Evolutionary conservation across 257 asterid species (phyloP).

Genomic region (Marsdenia floribunda): DNA sequence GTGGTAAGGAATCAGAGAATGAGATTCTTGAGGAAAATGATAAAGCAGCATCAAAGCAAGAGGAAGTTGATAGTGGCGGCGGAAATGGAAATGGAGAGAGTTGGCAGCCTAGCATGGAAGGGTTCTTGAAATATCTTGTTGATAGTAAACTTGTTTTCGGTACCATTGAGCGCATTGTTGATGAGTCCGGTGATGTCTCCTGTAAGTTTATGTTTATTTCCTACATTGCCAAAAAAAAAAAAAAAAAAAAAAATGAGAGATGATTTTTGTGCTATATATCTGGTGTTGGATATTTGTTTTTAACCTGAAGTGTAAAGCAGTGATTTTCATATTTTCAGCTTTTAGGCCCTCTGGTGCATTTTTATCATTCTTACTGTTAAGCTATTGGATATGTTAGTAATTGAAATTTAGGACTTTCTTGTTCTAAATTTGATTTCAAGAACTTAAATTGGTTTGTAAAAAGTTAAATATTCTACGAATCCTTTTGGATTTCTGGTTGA

Average conservation of each 20-base stretch:
- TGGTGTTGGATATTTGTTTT: not conserved
- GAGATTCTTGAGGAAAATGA: conserved; percentile 17
- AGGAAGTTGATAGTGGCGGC: conserved; percentile 11
- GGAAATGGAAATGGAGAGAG: conserved; percentile 30
- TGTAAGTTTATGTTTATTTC: conserved; percentile 41
- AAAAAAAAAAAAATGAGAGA: too few relatives aligned
- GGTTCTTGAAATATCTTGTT: conserved; percentile 75
- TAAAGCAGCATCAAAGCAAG: conserved; percentile 19
- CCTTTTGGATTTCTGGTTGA: not conserved
- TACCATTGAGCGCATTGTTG: conserved; percentile 86
- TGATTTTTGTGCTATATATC: not conserved
- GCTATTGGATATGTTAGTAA: not conserved
- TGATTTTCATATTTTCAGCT: not conserved
- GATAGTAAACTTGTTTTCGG: conserved; percentile 70
- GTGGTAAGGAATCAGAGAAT: conserved; percentile 6
- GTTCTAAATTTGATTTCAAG: not conserved
- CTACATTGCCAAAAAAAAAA: too few relatives aligned
- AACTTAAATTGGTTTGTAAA: not conserved
- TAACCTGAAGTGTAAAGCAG: not conserved
- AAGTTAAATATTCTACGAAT: not conserved
- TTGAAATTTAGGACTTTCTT: not conserved
- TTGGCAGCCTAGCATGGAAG: conserved; percentile 80
- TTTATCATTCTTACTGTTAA: not conserved
- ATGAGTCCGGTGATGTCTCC: conserved; percentile 84
- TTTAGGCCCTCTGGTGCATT: not conserved